Evolutionary conservation across 208 protist genomes (phyloP), one percentile per base, ranked within the genome.

Genomic region (Leishmania mexicana): DNA sequence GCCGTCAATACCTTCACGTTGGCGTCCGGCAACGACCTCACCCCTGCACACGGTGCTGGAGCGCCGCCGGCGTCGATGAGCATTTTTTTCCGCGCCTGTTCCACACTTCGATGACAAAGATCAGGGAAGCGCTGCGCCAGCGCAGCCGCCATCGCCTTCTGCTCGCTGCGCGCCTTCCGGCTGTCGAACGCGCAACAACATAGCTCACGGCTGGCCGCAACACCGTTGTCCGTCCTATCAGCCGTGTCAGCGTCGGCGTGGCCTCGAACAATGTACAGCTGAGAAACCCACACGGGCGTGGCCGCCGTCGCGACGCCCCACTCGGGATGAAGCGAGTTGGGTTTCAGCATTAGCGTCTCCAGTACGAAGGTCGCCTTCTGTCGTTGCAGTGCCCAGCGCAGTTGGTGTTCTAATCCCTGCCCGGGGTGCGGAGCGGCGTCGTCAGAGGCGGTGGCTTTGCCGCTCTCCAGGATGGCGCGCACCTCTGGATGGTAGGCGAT

Each of bases 151-250:
- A 96, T 75, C 24, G 83, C 92, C 76, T 92, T 95, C 47, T 93
- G 88, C 68, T 94, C 89, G 73, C 90, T 92, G 42, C 83, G 72
- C 49, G 88, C 90, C 84, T 95, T 96, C 40, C 89, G 90, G n/a
- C 60, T 65, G 72, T 95, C 91, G 60, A 88, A 84, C 21, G 85
- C 88, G 58, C 67, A 54, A 13, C 45, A 54, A 70, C 64, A 80
- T 24, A 89, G 62, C 78, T 85, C 81, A 31, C 71, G 79, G 8
- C 42, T 35, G 11, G 58, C 40, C 40, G 72, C 57, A 38, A 45
- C n/a, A 2, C 47, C 54, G 24, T 21, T 21, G 10, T 21, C 45
- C 24, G 28, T 1, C 45, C 17, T 19, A 51, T 74, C 42, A 19
- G 40, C 31, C n/a, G 70, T 6, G 0, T 74, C 38, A 10, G 45